A percentile compares a stretch with the other conserved stretches of the same genome.
These are phyloP conservation scores for Aaosphaeria pasadenensis DNA, from an alignment of 2,329 filamentous ascomycete species.

Conservation along the genomic window DNA sequence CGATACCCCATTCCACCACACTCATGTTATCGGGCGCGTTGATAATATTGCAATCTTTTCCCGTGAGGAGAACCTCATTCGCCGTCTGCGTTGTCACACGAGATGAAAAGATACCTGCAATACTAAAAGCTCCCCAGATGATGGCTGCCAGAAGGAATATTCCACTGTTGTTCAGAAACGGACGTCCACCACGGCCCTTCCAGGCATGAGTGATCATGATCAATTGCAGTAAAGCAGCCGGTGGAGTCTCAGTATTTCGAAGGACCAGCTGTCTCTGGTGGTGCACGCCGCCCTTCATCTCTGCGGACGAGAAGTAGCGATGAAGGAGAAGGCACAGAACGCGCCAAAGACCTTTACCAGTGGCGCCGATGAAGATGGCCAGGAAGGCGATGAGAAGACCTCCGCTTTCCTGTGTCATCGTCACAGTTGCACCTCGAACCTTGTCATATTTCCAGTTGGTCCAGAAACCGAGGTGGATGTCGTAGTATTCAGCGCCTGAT, in stretches of 20 bases:
- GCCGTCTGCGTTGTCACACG: neutral
- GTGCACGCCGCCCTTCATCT: slow-evolving; percentile 17
- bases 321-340: slow-evolving; percentile 10
- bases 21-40: no score
- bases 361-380: slow-evolving; percentile 19
- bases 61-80: neutral
- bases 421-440: slow-evolving; percentile 14
- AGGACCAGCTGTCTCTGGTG: slow-evolving; percentile 31
- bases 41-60: neutral
- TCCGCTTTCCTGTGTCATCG: slow-evolving; percentile 9
- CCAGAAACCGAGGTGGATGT: slow-evolving; percentile 14
- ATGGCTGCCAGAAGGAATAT: neutral
- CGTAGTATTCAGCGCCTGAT: neutral
- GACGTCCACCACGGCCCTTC: neutral
- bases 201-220: neutral
- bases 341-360: slow-evolving; percentile 13
- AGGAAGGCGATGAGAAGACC: slow-evolving; percentile 18
- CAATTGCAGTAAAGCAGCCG: slow-evolving; percentile 1
- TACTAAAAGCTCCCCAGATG: neutral
- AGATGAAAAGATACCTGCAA: neutral
- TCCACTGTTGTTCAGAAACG: neutral
- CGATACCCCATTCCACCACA: no score
- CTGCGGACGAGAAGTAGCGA: slow-evolving; percentile 22
- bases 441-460: slow-evolving; percentile 9
- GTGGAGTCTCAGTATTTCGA: slow-evolving; percentile 21